These are phyloP conservation scores for Benincasa hispida DNA, from an alignment of 306 rosid genomes.

Conservation along the genomic window DNA sequence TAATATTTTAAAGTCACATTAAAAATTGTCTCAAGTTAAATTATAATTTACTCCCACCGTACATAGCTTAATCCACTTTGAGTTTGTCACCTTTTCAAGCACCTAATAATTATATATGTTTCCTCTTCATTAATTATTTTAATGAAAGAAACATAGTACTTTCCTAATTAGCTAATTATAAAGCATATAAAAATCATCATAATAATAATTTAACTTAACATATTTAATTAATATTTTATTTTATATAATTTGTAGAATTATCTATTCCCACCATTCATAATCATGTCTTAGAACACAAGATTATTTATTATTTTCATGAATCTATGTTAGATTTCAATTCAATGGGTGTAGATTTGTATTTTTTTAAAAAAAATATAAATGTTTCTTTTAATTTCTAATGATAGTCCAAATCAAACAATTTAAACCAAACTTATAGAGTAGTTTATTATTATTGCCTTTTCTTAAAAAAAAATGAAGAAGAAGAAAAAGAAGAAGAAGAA, in stretches of 20 bases:
- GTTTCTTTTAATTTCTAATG: no score
- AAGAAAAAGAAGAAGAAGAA: no score
- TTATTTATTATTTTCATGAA: neutral
- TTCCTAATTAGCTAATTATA: neutral
- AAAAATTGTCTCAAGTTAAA: neutral
- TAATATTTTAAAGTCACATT: neutral
- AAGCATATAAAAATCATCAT: neutral
- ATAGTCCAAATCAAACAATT: neutral
- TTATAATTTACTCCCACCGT: conserved; percentile 1
- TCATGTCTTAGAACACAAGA: neutral
- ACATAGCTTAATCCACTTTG: conserved; percentile 9
- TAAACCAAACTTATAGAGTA: neutral
- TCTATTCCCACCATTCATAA: conserved; percentile 1
- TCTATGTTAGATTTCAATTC: neutral
- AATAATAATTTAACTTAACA: neutral
- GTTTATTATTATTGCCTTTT: no score
- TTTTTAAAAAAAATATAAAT: no score
- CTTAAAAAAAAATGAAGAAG: no score
- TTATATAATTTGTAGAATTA: neutral
- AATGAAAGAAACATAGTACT: conserved; percentile 2
- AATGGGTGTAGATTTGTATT: neutral
- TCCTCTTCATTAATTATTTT: neutral
- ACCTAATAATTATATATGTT: neutral
- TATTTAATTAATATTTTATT: neutral
- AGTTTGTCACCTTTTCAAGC: conserved; percentile 1